Base-by-base conservation (phyloP, 345 rosid species). In the Theobroma cacao region DNA sequence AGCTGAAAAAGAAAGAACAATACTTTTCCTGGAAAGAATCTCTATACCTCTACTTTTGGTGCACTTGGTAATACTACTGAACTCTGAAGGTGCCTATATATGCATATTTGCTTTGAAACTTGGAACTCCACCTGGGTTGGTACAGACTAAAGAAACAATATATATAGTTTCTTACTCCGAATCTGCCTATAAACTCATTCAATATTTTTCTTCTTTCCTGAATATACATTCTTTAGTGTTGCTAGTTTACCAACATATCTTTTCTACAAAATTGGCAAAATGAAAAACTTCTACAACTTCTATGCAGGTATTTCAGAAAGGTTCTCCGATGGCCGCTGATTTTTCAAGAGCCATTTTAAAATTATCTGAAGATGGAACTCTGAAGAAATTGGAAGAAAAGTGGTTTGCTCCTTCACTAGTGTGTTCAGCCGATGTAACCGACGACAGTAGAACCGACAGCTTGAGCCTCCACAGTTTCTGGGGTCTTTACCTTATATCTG, bases 251-350 rank as follows among this genome's bases (percentile, higher is more conserved):
- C 55, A 65, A 22, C 22, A 28, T 43, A 18, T 62, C 41, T 38
- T 50, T 45, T 31, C 34, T 72, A 13, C 28, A 31, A 13, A 53
- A 10, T 0, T 52, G 20, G 7, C 33, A 6, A 28, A 22, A 28
- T n/a, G n/a, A 31, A 20, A 56, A 59, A 65, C 38, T 64, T 60
- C 1, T 65, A 31, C 34, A 24, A 17, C 18, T 47, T 43, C n/a
- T 47, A 14, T 81, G 55, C 70, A 90, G 93, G 88, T 69, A 28
- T 89, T 90, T 72, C 92, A 80, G 62, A 86, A 85, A 47, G 89
- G 87, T 2, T 88, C 92, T 36, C 86, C 86, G 1, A 66, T 89
- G 43, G 82, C 85, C 17, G 40, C 43, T 3, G 90, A 89, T 58
- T 41, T 90, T 78, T 89, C 94, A 0, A 80, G 67, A 61, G 91